phyloP scores from a whole-genome alignment of 2,329 filamentous ascomycete genomes.

The Didymella sp. region DNA sequence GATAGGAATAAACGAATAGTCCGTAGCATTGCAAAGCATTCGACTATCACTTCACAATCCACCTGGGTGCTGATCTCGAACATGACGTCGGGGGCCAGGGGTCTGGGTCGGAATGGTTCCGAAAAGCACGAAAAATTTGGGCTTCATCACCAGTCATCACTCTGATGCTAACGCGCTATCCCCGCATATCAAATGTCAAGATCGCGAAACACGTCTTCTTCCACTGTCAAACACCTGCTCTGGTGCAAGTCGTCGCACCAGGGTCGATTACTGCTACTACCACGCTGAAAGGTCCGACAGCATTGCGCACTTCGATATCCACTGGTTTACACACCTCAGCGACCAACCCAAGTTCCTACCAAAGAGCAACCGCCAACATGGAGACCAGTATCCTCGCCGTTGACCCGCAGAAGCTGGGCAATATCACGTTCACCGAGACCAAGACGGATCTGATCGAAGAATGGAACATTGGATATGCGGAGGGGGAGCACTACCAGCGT shows the following conservation, averaged over 20 bases:
- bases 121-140: constrained; percentile 39
- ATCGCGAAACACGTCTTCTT: constrained; percentile 21
- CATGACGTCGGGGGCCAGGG: constrained; percentile 37
- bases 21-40: constrained; percentile 8
- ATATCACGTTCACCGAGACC: constrained; percentile 39
- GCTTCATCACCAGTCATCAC: constrained; percentile 35
- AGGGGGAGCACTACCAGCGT: constrained; percentile 56
- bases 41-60: neutral
- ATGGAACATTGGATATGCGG: constrained; percentile 44
- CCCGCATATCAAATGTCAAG: constrained; percentile 47
- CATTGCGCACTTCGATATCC: constrained; percentile 5
- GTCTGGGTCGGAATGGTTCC: constrained; percentile 31
- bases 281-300: constrained; percentile 33
- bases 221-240: constrained; percentile 25
- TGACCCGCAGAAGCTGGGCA: constrained; percentile 51
- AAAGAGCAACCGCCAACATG: constrained; percentile 28
- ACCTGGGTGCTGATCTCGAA: constrained; percentile 7
- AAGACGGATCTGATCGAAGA: constrained; percentile 46
- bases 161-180: constrained; percentile 41
- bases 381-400: constrained; percentile 52
- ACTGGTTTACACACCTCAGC: neutral
- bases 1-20: constrained; percentile 20
- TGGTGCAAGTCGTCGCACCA: constrained; percentile 38
- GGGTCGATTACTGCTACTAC: constrained; percentile 24
- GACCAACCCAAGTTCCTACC: constrained; percentile 4